Evolutionary conservation across 805 yeast genomes (phyloP).

Genomic region (Kodamaea lidongshanica): DNA sequence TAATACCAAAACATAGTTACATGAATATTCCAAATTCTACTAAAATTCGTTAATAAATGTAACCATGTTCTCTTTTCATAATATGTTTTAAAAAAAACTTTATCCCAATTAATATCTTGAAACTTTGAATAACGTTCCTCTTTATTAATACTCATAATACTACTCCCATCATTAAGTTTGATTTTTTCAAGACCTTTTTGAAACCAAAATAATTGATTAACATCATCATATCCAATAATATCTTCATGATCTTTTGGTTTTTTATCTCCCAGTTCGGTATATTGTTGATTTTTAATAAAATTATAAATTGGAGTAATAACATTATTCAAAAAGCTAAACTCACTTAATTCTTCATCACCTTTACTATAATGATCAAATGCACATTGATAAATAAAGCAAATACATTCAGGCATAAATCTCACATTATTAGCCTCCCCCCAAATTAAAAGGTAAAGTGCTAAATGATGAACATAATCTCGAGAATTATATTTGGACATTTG

Average conservation of each 20-base stretch:
- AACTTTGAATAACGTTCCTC: conserved; percentile 27
- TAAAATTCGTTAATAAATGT: conserved; percentile 45
- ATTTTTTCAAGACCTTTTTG: conserved; percentile 30
- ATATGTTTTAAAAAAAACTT: conserved; percentile 40
- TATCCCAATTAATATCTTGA: conserved; percentile 34
- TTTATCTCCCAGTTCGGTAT: conserved; percentile 49
- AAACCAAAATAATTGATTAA: conserved; percentile 49
- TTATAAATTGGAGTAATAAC: conserved; percentile 47
- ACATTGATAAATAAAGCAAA: conserved; percentile 29
- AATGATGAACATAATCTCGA: conserved; percentile 55
- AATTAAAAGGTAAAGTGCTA: conserved; percentile 55
- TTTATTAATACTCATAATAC: conserved; percentile 22
- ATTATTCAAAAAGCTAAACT: conserved; percentile 28
- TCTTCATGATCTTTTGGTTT: conserved; percentile 61
- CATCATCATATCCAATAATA: conserved; percentile 53
- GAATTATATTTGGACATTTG: conserved; percentile 52
- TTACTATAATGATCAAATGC: conserved; percentile 17
- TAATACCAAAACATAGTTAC: conserved; percentile 46
- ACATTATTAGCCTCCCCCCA: conserved; percentile 79
- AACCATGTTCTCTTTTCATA: conserved; percentile 45
- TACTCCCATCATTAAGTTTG: conserved; percentile 25
- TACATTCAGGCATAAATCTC: conserved; percentile 42
- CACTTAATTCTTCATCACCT: conserved; percentile 16
- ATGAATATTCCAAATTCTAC: conserved; percentile 50
- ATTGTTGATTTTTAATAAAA: conserved; percentile 64